phyloP scores from a whole-genome alignment of 768 basidiomycete species.

The Suillus paluster region DNA sequence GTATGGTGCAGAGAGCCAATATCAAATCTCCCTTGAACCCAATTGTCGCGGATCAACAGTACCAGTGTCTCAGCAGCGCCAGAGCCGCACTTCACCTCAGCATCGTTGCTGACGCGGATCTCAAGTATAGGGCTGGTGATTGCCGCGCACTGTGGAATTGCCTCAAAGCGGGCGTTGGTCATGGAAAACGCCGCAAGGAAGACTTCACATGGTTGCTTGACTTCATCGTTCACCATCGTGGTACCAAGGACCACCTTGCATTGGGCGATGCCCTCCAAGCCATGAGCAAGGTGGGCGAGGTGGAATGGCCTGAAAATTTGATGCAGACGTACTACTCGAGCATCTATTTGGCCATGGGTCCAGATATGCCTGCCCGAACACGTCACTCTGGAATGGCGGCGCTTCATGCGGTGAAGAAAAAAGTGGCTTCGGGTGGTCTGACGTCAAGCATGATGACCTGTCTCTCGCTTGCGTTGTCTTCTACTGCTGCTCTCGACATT shows the following conservation, averaged over 20 bases:
- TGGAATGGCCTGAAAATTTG: neutral
- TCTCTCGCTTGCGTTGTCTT: neutral
- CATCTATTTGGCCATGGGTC: neutral
- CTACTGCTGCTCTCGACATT: neutral
- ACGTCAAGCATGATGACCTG: neutral
- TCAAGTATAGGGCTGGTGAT: neutral
- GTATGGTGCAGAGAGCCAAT: neutral
- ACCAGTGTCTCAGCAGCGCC: neutral
- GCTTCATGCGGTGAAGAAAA: neutral
- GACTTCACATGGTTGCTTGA: conserved; percentile 3
- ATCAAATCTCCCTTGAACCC: neutral
- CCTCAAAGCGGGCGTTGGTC: too few species aligned
- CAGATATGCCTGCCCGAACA: neutral
- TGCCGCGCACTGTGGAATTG: neutral
- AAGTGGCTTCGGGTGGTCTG: neutral
- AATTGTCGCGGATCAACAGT: neutral
- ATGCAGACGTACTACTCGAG: neutral
- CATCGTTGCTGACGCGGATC: neutral
- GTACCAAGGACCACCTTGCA: conserved; percentile 3
- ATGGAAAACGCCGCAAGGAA: neutral
- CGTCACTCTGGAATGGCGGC: neutral
- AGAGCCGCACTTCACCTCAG: neutral
- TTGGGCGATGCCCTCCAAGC: neutral
- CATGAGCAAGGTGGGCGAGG: neutral
- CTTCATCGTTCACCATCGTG: neutral